Base-by-base conservation (phyloP, 306 rosid genomes). In the Leucaena leucocephala region DNA sequence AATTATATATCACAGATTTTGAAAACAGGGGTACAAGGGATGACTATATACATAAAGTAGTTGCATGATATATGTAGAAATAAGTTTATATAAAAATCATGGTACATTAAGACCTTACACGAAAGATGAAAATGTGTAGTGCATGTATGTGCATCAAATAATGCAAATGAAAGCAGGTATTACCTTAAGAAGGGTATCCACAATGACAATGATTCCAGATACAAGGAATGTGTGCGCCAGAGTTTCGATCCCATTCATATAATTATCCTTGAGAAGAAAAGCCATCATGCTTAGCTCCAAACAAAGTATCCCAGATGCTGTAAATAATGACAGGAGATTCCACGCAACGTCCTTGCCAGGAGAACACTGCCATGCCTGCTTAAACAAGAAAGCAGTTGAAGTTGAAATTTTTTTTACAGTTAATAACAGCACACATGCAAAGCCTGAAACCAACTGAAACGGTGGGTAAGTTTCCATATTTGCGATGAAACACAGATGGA, bases 141-240 rank as follows among this genome's bases (percentile, higher is more conserved):
- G 76, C 66, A 27, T 27, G 27, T 27, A 48, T 10, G 33, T 68
- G 50, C n/a, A 40, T 71, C 19, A 35, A 65, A 58, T 8, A 16
- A 58, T 42, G 58, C 6, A 58, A 76, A 79, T 22, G 63, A 64
- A 76, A 61, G 35, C 16, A 74, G 46, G 43, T 40, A 68, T 77
- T 81, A 91, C 97, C 96, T 91, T 93, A 72, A 93, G 96, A 71
- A 91, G 86, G 4, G 81, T 57, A 77, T 93, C 97, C 74, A 88
- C 86, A 45, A 77, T 67, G 80, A 88, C 90, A 83, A 85, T 64
- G 57, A 85, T 76, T 86, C 91, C 97, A 0, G 96, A 89, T 49
- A 87, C 76, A 45, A 87, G 48, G 17, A 82, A 85, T 79, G 83
- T 86, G 44, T 81, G 89, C 19, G 84, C 77, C 48, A 92, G 83